phyloP scores from a whole-genome alignment of 1,139 yeast species.

The Taphrina confusa region DNA sequence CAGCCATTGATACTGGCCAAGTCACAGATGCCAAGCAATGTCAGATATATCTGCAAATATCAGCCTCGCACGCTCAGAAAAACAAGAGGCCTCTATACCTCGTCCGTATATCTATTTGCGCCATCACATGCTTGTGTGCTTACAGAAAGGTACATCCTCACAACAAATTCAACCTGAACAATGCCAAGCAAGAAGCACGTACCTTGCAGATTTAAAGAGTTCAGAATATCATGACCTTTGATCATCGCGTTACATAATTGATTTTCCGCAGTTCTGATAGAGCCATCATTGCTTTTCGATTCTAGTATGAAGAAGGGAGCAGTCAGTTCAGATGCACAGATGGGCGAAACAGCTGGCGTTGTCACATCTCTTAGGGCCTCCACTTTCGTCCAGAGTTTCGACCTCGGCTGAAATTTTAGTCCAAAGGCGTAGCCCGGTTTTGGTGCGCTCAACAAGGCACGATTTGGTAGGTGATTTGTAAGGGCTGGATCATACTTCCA shows the following conservation, averaged over 20 bases:
- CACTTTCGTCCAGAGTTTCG: not conserved
- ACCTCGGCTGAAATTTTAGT: not conserved
- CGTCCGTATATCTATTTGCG: not conserved
- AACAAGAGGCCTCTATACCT: not conserved
- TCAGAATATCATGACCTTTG: not conserved
- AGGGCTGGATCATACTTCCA: not conserved
- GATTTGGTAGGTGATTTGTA: not conserved
- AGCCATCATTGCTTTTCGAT: not conserved
- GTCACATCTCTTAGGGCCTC: not conserved
- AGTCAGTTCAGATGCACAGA: not conserved
- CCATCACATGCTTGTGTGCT: not conserved
- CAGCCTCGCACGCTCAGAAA: too few species aligned
- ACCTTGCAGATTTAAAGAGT: not conserved
- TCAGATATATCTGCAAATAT: not conserved
- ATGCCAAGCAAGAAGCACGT: not conserved
- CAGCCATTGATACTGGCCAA: not conserved
- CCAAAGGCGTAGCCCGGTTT: not conserved
- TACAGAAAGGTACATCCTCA: not conserved
- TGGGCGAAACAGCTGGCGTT: not conserved
- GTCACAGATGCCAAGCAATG: not conserved
- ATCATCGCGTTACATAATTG: conserved; percentile 1
- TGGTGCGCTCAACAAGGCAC: not conserved
- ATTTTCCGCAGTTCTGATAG: not conserved
- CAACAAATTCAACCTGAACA: not conserved
- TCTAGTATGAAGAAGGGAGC: not conserved